Percentiles rank a stretch among this genome's conserved stretches.
These are phyloP conservation scores for Pluteus cervinus DNA, from an alignment of 768 basidiomycete genomes.

Conservation along the genomic window DNA sequence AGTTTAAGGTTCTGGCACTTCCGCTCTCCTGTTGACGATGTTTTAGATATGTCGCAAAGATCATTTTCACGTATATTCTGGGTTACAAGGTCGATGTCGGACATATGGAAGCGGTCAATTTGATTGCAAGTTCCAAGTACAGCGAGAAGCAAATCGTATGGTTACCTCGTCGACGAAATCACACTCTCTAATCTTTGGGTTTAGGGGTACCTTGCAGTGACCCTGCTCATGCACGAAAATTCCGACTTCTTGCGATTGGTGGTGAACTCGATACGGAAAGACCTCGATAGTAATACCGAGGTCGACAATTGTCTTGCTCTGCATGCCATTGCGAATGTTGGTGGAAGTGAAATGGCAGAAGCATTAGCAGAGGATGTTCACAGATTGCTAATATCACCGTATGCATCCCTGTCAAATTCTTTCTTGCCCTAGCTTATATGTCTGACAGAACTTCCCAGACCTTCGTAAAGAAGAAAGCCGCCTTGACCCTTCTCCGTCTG, in stretches of 20 bases:
- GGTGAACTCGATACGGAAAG: conserved; percentile 97
- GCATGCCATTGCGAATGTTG: conserved; percentile 97
- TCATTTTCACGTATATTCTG: conserved; percentile 97
- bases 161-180: conserved; percentile 23
- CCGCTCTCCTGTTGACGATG: conserved; percentile 3
- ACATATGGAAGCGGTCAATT: conserved; percentile 98
- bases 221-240: conserved; percentile 97
- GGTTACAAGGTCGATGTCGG: conserved; percentile 99
- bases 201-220: conserved; percentile 96
- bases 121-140: conserved; percentile 93
- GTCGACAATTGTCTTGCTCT: conserved; percentile 94
- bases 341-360: conserved; percentile 98
- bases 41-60: conserved; percentile 91
- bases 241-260: conserved; percentile 94
- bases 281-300: conserved; percentile 91
- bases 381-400: conserved; percentile 92
- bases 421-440: conserved; percentile 8
- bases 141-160: conserved; percentile 98
- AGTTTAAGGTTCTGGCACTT: conserved; percentile 14
- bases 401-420: conserved; percentile 16
- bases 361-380: conserved; percentile 92
- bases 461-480: conserved; percentile 99
- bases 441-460: conserved; percentile 76
- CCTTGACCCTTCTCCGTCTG: conserved; percentile 83
- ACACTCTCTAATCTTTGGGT: conserved; percentile 4